Conservation (phyloP, 148 eudicot species). For the Camellia lanceoleosa region DNA sequence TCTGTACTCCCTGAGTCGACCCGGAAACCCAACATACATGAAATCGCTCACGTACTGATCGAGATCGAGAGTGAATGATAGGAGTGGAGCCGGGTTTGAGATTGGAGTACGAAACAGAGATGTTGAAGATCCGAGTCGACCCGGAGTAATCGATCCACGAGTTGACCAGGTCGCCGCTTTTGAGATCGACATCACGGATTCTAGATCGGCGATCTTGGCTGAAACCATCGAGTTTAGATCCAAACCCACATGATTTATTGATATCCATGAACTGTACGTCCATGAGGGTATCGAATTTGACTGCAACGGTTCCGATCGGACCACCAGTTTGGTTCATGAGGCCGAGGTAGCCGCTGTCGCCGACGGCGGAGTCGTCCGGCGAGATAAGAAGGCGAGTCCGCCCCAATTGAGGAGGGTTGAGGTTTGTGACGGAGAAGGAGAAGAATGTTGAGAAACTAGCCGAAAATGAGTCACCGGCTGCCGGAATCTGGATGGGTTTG, state of each 20-base stretch:
- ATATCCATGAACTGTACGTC: constrained; percentile 72
- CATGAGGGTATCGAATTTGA: constrained; percentile 85
- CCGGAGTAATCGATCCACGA: constrained; percentile 79
- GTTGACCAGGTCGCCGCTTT: constrained; percentile 70
- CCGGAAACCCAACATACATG: constrained; percentile 84
- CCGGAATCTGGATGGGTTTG: constrained; percentile 46
- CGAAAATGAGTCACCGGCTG: constrained; percentile 14
- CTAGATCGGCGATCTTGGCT: constrained; percentile 48
- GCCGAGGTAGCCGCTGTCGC: constrained; percentile 55
- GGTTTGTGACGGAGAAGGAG: constrained; percentile 57
- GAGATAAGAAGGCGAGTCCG: constrained; percentile 73
- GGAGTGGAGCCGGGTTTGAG: constrained; percentile 57
- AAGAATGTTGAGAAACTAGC: constrained; percentile 68
- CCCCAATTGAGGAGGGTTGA: constrained; percentile 86
- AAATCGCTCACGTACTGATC: constrained; percentile 40
- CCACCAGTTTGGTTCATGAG: constrained; percentile 24
- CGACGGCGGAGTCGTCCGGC: constrained; percentile 40
- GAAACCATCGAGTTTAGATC: constrained; percentile 69
- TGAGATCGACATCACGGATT: constrained; percentile 54
- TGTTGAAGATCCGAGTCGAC: constrained; percentile 30
- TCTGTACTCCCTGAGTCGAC: constrained; percentile 92
- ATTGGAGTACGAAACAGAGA: constrained; percentile 71
- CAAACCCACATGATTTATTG: constrained; percentile 77
- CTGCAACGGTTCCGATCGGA: constrained; percentile 48
- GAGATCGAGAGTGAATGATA: constrained; percentile 43